phyloP scores from a whole-genome alignment of 805 yeast genomes.

The Kodamaea kakaduensis region DNA sequence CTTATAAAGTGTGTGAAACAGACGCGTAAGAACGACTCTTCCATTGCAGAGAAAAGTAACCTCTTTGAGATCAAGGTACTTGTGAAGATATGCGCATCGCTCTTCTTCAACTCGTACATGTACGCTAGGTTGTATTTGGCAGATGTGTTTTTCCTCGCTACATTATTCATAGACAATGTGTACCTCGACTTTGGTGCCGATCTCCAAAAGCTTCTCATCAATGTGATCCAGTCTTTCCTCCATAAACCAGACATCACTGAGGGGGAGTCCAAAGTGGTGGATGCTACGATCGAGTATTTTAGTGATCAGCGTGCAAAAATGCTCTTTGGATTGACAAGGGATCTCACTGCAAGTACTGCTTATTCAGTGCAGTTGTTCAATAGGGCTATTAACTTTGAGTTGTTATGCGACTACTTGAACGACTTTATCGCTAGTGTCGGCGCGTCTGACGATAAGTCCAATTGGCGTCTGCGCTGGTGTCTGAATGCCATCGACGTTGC shows the following conservation, averaged over 20 bases:
- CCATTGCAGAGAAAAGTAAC: conserved; percentile 39
- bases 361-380: conserved; percentile 36
- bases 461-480: conserved; percentile 66
- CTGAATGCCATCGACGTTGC: conserved; percentile 62
- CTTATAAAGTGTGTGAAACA: conserved; percentile 52
- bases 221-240: conserved; percentile 65
- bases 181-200: conserved; percentile 55
- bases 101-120: conserved; percentile 66
- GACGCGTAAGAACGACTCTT: conserved; percentile 41
- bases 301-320: conserved; percentile 64
- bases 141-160: conserved; percentile 64
- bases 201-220: conserved; percentile 58
- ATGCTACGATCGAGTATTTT: conserved; percentile 43
- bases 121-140: conserved; percentile 64
- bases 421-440: conserved; percentile 50
- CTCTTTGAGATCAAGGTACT: conserved; percentile 73
- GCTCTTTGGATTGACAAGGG: conserved; percentile 66
- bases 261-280: conserved; percentile 38
- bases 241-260: conserved; percentile 50
- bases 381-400: conserved; percentile 48
- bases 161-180: conserved; percentile 54
- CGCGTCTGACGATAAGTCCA: conserved; percentile 41
- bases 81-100: conserved; percentile 55
- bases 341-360: conserved; percentile 25
- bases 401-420: conserved; percentile 52